These are phyloP conservation scores for Ziziphus jujuba DNA, from an alignment of 306 rosid species.

Conservation along the genomic window DNA sequence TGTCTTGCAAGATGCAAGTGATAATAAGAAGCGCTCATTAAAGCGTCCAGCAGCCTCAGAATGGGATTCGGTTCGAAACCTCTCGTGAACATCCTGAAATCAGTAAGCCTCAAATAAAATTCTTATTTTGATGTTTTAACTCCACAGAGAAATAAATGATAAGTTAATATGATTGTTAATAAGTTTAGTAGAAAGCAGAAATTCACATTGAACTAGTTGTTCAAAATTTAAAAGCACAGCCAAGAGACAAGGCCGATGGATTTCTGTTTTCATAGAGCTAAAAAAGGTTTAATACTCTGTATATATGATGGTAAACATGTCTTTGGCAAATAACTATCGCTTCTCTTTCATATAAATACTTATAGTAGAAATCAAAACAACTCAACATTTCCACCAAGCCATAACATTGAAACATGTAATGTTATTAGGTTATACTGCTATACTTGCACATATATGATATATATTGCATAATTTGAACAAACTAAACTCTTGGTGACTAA, in stretches of 20 bases:
- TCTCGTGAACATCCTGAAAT: slow-evolving; percentile 89
- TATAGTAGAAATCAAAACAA: too few relatives aligned
- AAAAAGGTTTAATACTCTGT: neutral
- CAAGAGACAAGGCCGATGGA: neutral
- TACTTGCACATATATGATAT: too few relatives aligned
- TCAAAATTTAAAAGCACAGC: neutral
- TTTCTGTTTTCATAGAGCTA: neutral
- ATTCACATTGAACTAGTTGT: neutral
- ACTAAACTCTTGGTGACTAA: neutral
- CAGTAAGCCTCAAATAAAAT: slow-evolving; percentile 1
- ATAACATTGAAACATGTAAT: too few relatives aligned
- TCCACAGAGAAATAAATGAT: too few relatives aligned
- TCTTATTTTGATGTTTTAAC: neutral
- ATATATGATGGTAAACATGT: neutral
- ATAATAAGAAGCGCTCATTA: slow-evolving; percentile 91
- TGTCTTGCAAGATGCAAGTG: slow-evolving; percentile 85
- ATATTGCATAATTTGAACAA: neutral
- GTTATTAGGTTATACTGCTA: too few relatives aligned
- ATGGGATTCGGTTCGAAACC: slow-evolving; percentile 96
- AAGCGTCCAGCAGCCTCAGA: slow-evolving; percentile 76
- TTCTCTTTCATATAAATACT: too few relatives aligned
- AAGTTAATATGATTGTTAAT: neutral
- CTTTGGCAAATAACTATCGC: neutral
- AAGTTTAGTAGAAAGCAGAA: neutral
- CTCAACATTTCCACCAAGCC: too few relatives aligned